A percentile compares a stretch with the other conserved stretches of the same genome.
Conservation (phyloP, 2,329 filamentous ascomycete species). For the Chrysosphaeria jannelii region DNA sequence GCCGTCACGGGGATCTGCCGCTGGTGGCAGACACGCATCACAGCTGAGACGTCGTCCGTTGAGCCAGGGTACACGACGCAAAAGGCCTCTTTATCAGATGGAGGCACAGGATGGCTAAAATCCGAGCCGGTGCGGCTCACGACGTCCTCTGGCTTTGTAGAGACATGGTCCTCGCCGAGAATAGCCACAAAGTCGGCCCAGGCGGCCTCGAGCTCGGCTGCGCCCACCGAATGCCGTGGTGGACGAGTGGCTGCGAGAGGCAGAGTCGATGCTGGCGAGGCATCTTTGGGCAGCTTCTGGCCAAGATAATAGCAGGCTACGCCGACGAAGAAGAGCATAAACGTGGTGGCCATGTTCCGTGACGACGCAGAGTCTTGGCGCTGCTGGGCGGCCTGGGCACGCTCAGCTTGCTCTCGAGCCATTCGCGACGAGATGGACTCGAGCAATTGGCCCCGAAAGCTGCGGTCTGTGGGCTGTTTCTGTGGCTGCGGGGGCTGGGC, state of each 20-base stretch:
- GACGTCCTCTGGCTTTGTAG: conserved; percentile 24
- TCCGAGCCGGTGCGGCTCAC: conserved; percentile 17
- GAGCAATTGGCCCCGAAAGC: conserved; percentile 23
- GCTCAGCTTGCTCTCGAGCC: conserved; percentile 16
- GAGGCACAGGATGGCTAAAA: too few species aligned
- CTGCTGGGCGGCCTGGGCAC: conserved; percentile 13
- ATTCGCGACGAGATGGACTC: conserved; percentile 20
- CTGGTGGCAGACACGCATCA: conserved; percentile 69
- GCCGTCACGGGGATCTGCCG: conserved; percentile 60
- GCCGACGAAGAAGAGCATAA: conserved; percentile 20
- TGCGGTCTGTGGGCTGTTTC: conserved; percentile 5
- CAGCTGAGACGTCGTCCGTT: conserved; percentile 57
- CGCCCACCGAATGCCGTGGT: conserved; percentile 25
- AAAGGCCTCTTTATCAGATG: too few species aligned
- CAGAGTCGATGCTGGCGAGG: conserved; percentile 24
- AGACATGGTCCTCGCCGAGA: conserved; percentile 33
- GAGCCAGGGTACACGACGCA: conserved; percentile 46
- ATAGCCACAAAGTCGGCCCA: conserved; percentile 38
- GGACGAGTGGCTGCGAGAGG: conserved; percentile 19
- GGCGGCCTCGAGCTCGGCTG: conserved; percentile 34
- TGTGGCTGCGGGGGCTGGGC: neutral
- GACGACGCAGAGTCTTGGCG: conserved; percentile 11
- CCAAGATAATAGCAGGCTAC: conserved; percentile 27
- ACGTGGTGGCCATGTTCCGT: conserved; percentile 15
- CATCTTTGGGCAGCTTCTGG: conserved; percentile 18